phyloP scores from a whole-genome alignment of 2,329 filamentous ascomycete species.

The Chaetomium sp. region DNA sequence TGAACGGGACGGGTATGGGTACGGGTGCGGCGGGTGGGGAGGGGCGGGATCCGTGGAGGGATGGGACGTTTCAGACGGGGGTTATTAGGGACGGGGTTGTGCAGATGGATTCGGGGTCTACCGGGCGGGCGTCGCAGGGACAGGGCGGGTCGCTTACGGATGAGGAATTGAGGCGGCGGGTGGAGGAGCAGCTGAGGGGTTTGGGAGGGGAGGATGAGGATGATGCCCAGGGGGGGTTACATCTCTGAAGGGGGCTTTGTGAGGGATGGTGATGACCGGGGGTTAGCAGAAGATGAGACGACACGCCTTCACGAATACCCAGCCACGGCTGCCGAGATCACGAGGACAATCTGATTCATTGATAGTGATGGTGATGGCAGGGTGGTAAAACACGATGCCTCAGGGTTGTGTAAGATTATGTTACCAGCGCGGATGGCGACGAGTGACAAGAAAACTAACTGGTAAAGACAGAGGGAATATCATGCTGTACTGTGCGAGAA shows the following conservation, averaged over 20 bases:
- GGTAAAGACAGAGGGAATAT: constrained; percentile 7
- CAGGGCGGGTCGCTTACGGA: constrained; percentile 56
- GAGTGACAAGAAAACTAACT: neutral
- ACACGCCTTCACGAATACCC: constrained; percentile 11
- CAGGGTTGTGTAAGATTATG: constrained; percentile 11
- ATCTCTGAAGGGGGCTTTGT: constrained; percentile 49
- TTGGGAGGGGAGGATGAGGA: constrained; percentile 45
- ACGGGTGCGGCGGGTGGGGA: constrained; percentile 3
- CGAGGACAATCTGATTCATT: constrained; percentile 8
- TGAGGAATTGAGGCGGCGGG: constrained; percentile 58
- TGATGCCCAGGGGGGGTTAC: constrained; percentile 62
- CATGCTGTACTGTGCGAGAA: constrained; percentile 8
- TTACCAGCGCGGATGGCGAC: neutral
- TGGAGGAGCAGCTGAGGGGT: constrained; percentile 58
- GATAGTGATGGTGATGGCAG: constrained; percentile 4
- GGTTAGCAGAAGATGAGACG: neutral
- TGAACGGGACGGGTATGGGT: neutral
- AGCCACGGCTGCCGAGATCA: neutral
- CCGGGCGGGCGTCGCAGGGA: constrained; percentile 10
- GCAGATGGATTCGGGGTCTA: constrained; percentile 44
- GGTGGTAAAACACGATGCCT: constrained; percentile 5
- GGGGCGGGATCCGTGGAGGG: constrained; percentile 52
- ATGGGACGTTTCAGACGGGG: constrained; percentile 66
- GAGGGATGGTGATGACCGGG: neutral
- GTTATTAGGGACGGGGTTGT: constrained; percentile 55